These are phyloP conservation scores for Alternaria incomplexa DNA, from an alignment of 2,329 filamentous ascomycete genomes.

Conservation along the genomic window DNA sequence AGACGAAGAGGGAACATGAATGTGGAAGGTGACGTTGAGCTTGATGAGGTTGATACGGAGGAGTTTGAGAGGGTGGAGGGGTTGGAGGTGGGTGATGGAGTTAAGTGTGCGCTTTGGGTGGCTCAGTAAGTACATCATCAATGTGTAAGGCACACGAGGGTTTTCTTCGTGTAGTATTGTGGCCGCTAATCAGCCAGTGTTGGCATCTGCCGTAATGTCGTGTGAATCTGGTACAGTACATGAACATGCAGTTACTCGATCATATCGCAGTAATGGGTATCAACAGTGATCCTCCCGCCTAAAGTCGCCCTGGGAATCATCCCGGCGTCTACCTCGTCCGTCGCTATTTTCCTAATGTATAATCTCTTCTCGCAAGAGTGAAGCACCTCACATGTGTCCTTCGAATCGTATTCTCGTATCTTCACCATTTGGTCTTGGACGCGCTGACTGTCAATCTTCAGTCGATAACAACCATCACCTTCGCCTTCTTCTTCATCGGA, in stretches of 20 bases:
- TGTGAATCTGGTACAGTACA: background rate
- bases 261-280: background rate
- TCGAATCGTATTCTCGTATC: too few species aligned
- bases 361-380: too few species aligned
- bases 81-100: too few species aligned
- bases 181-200: background rate
- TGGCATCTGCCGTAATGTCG: background rate
- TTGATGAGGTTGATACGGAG: too few species aligned
- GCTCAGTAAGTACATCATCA: background rate
- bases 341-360: background rate
- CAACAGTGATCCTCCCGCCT: background rate
- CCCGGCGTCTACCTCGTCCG: background rate
- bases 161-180: background rate
- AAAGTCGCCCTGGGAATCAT: background rate
- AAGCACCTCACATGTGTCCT: too few species aligned
- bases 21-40: too few species aligned
- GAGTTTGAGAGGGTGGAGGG: too few species aligned
- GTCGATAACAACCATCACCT: conserved; percentile 28
- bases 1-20: too few species aligned
- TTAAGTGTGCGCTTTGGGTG: too few species aligned
- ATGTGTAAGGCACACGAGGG: too few species aligned
- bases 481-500: conserved; percentile 25
- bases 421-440: background rate
- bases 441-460: background rate
- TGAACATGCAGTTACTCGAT: background rate